These are phyloP conservation scores for Trichosanthes cucumerina DNA, from an alignment of 306 rosid species.

Conservation along the genomic window DNA sequence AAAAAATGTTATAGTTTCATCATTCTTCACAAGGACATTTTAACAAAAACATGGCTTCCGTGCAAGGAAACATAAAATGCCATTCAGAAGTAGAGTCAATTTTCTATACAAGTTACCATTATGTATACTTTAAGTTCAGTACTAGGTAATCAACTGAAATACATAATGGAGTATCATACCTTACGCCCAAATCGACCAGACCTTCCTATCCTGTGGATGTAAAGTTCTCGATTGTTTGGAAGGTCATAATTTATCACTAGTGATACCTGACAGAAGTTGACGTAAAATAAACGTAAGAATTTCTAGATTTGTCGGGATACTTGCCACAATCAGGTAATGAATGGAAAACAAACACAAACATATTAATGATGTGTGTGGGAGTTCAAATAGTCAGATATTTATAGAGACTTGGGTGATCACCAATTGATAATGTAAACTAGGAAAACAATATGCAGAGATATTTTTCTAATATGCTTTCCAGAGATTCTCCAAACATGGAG, in stretches of 20 bases:
- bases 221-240: constrained; percentile 95
- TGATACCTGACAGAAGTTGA: constrained; percentile 50
- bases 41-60: background rate
- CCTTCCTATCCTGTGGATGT: constrained; percentile 94
- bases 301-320: background rate
- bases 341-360: background rate
- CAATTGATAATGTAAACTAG: background rate
- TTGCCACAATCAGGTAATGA: background rate
- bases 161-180: constrained; percentile 25
- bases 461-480: background rate
- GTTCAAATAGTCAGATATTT: background rate
- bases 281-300: background rate
- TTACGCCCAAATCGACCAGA: constrained; percentile 99
- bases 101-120: background rate
- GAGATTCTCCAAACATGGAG: background rate
- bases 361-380: background rate
- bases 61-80: background rate
- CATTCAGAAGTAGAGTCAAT: background rate
- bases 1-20: background rate
- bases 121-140: background rate
- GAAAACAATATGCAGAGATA: background rate
- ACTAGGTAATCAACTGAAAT: background rate
- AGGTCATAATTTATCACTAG: constrained; percentile 92
- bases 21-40: no score
- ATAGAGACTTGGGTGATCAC: background rate